Conservation (phyloP, 352 stramenopile species). For the Globisporangium lucens region DNA sequence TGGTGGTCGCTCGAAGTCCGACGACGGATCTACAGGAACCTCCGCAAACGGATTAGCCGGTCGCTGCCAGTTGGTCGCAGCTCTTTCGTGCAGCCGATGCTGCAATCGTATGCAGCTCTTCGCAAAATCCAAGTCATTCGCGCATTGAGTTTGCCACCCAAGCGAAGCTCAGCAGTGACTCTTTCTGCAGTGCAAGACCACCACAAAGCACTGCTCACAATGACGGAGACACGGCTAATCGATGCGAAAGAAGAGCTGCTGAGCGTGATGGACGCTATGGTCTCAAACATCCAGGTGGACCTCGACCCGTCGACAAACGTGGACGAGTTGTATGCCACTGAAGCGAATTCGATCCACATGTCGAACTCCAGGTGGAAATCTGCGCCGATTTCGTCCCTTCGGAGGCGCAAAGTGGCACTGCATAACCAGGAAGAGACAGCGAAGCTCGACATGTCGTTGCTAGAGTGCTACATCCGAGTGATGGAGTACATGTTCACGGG, state of each 20-base stretch:
- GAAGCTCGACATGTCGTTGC: slow-evolving; percentile 36
- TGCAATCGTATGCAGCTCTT: slow-evolving; percentile 35
- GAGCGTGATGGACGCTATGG: slow-evolving; percentile 43
- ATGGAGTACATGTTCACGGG: slow-evolving; percentile 73
- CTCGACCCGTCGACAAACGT: slow-evolving; percentile 40
- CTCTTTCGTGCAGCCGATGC: slow-evolving; percentile 37
- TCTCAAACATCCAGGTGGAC: slow-evolving; percentile 39
- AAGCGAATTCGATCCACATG: slow-evolving; percentile 38
- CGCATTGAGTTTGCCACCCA: slow-evolving; percentile 37
- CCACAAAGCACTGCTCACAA: slow-evolving; percentile 34
- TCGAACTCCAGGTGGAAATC: slow-evolving; percentile 65
- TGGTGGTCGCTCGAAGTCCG: slow-evolving; percentile 40
- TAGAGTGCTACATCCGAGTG: slow-evolving; percentile 52
- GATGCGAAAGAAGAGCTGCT: slow-evolving; percentile 64
- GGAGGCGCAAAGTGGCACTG: slow-evolving; percentile 28
- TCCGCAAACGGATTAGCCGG: slow-evolving; percentile 29
- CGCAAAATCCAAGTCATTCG: slow-evolving; percentile 39
- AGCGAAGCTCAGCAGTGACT: slow-evolving; percentile 24
- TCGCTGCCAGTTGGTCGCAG: slow-evolving; percentile 37
- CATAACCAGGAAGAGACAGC: slow-evolving; percentile 42
- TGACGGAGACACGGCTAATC: slow-evolving; percentile 56
- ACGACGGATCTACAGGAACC: slow-evolving; percentile 37
- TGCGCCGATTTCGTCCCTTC: slow-evolving; percentile 45
- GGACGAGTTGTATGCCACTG: slow-evolving; percentile 47
- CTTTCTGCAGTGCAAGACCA: slow-evolving; percentile 42